A percentile compares a stretch with the other conserved stretches of the same genome.
These are phyloP conservation scores for Neurospora cerealis DNA, from an alignment of 495 filamentous ascomycete species.

Conservation along the genomic window DNA sequence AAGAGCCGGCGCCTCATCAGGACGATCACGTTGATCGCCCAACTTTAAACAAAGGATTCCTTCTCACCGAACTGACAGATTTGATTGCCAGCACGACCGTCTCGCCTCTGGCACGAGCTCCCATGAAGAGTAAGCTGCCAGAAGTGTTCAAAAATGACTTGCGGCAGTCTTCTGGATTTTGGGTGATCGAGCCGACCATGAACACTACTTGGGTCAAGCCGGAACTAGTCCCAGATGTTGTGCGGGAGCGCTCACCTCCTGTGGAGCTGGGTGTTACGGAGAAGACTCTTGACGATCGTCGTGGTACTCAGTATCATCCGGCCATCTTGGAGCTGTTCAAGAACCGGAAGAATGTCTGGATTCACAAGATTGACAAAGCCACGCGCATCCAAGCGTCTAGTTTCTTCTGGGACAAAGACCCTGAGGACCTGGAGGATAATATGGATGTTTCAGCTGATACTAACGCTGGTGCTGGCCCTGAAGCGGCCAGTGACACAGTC, in stretches of 20 bases:
- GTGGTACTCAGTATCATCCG: neutral
- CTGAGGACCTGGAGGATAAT: neutral
- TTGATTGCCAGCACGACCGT: neutral
- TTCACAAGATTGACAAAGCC: neutral
- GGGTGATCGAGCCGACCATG: neutral
- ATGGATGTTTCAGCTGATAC: neutral
- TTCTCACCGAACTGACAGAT: neutral
- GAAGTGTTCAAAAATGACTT: neutral
- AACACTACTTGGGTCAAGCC: neutral
- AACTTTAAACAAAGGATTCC: neutral
- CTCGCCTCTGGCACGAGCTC: neutral
- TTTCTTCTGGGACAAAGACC: neutral
- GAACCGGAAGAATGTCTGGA: neutral
- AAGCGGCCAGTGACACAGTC: neutral
- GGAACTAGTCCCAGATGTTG: neutral
- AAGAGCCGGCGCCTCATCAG: neutral
- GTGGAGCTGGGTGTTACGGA: slow-evolving; percentile 4
- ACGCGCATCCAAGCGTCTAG: neutral
- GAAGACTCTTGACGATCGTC: slow-evolving; percentile 4
- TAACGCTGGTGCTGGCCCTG: neutral
- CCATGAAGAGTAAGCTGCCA: neutral
- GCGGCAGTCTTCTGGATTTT: neutral
- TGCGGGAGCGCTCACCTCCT: neutral
- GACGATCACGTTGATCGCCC: neutral
- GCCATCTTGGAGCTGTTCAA: slow-evolving; percentile 1